These are phyloP conservation scores for Tolypocladium pustulatum DNA, from an alignment of 2,329 filamentous ascomycete species.

Conservation along the genomic window DNA sequence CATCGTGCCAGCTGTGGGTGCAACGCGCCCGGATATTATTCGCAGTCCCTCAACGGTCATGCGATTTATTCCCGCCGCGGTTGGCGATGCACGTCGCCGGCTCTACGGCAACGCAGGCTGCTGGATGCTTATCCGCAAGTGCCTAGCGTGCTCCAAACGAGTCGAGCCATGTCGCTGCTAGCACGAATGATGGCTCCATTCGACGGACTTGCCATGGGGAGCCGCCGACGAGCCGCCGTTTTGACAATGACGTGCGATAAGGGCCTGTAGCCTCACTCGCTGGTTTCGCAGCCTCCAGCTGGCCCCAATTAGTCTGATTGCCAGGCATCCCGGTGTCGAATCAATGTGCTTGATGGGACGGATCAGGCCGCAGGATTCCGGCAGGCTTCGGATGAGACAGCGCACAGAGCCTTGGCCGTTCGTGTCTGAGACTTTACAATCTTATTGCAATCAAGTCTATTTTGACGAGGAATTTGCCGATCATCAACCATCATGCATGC, in stretches of 20 bases:
- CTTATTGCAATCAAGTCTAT: slow-evolving; percentile 9
- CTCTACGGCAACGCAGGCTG: not conserved
- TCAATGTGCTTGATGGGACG: not conserved
- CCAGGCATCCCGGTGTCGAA: not conserved
- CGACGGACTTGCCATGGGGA: not conserved
- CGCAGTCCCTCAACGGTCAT: not conserved
- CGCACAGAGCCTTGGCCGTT: not conserved
- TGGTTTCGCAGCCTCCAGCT: not conserved
- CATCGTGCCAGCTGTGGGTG: not conserved
- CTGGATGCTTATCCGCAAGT: not conserved
- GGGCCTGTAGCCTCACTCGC: not conserved
- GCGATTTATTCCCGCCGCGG: not conserved
- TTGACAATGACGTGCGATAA: not conserved
- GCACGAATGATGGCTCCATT: not conserved
- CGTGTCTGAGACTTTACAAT: slow-evolving; percentile 8
- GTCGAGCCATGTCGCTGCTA: not conserved
- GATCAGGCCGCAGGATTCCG: not conserved
- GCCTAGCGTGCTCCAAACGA: not conserved
- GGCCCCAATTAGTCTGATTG: not conserved
- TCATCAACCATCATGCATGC: not conserved
- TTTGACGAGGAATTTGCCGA: slow-evolving; percentile 3
- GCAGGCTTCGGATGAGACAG: not conserved
- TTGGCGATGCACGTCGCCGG: not conserved
- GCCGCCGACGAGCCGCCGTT: not conserved
- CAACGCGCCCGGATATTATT: not conserved